Conservation (phyloP, 345 rosid species). For the Salix suchowensis region DNA sequence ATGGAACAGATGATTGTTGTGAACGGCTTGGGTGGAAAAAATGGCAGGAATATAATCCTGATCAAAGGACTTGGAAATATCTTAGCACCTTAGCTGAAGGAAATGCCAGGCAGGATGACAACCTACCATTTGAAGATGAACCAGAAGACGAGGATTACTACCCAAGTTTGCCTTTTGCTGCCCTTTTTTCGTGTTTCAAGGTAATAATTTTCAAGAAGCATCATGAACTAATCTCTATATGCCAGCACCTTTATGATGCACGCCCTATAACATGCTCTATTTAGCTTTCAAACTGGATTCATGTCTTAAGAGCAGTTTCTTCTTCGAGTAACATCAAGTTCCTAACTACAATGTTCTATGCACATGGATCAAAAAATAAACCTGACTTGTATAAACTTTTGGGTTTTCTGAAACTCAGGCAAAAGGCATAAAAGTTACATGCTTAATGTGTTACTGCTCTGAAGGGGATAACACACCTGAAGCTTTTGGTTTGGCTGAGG, state of each 20-base stretch:
- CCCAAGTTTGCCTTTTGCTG: conserved; percentile 93
- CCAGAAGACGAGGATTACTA: conserved; percentile 78
- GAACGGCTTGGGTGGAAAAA: conserved; percentile 74
- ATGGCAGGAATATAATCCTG: conserved; percentile 62
- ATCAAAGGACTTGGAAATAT: conserved; percentile 77
- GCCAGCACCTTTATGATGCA: neutral
- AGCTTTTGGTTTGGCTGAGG: conserved; percentile 74
- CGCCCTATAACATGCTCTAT: neutral
- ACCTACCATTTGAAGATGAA: conserved; percentile 67
- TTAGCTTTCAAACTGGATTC: neutral
- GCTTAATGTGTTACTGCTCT: conserved; percentile 85
- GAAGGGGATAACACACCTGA: conserved; percentile 91
- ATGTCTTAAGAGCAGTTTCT: neutral
- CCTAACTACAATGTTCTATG: neutral
- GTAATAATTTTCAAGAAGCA: conserved; percentile 24
- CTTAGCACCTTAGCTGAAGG: conserved; percentile 63
- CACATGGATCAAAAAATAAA: neutral
- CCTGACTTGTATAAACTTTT: conserved; percentile 9
- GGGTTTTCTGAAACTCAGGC: conserved; percentile 48
- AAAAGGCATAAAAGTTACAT: conserved; percentile 72
- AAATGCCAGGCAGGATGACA: conserved; percentile 26
- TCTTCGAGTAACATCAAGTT: neutral
- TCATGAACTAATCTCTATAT: neutral
- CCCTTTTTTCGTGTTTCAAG: conserved; percentile 84
- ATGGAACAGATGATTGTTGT: conserved; percentile 72